phyloP scores from a whole-genome alignment of 441 rosid species.

The Pelargonium citronellum region DNA sequence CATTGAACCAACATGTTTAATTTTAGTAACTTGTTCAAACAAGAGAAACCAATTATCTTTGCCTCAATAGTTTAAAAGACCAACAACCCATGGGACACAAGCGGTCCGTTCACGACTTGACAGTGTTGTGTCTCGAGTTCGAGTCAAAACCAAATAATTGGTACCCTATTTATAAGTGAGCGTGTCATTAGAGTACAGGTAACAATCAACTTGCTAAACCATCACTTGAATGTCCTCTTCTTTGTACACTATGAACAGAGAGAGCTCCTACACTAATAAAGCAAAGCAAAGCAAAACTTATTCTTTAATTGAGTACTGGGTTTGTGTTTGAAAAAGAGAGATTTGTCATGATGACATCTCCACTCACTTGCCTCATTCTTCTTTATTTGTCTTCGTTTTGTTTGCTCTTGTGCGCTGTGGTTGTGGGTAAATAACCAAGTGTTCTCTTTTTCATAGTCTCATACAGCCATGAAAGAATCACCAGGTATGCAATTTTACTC shows the following conservation, averaged over 20 bases:
- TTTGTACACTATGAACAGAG: too few relatives aligned
- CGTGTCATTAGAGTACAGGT: too few relatives aligned
- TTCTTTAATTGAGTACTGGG: background rate
- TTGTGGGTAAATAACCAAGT: background rate
- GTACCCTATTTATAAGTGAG: too few relatives aligned
- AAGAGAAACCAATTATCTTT: too few relatives aligned
- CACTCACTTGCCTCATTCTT: background rate
- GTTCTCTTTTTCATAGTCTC: background rate
- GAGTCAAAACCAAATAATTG: too few relatives aligned
- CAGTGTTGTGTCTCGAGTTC: too few relatives aligned
- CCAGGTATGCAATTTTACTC: background rate
- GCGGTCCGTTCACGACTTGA: too few relatives aligned
- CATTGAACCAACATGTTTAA: background rate
- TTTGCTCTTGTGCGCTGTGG: background rate
- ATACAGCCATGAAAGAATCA: background rate
- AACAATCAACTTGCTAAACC: too few relatives aligned
- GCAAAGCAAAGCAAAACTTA: background rate
- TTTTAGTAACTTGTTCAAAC: too few relatives aligned
- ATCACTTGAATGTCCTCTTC: too few relatives aligned
- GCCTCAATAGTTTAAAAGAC: too few relatives aligned
- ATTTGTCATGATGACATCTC: background rate
- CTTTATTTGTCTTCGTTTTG: background rate
- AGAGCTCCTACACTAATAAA: background rate
- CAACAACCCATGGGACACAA: background rate
- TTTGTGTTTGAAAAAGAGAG: background rate